Evolutionary conservation across 2,329 filamentous ascomycete genomes (phyloP), one percentile per base, ranked within the genome.

Genomic region (Arthrobotrys sinensis): DNA sequence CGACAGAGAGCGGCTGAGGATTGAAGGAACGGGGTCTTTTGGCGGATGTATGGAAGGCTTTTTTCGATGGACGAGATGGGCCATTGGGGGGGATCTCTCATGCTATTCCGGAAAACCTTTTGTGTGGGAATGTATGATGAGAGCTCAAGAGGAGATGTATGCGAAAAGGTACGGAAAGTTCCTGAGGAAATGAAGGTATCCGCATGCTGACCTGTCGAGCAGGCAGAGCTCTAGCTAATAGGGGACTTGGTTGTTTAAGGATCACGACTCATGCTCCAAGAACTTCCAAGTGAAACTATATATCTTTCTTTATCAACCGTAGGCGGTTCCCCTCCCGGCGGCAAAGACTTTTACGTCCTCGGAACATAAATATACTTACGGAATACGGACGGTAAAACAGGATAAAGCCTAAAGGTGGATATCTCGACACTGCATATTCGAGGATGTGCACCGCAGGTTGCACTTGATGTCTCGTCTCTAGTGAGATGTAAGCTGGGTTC

Each of bases 261-360:
- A 60, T 43, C 34, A 32, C 55, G n/a, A 60, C n/a, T 19, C 16
- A 7, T 32, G 6, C 52, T 57, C 36, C 55, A 40, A 60, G 36
- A 60, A 60, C 34, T 60, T 32, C 24, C 24, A 57, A 68, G 38
- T 46, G 40, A 71, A 43, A 71, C 55, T 68, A 68, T 71, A 71
- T 64, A 71, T 53, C 67, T 24, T 71, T 43, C 53, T 19, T 24
- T 3, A 57, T 5, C 4, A 43, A 19, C 40, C 28, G 28, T 40
- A 62, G 67, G 53, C 24, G 45, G 28, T 19, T 10, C 40, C 46
- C 40, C 46, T 24, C n/a, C 24, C 32, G 11, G 46, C 63, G n/a
- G 46, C 6, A 24, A 32, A 70, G 66, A 34, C 53, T 71, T 64
- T 45, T 45, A 16, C 36, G 8, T 7, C 24, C 34, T 64, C 32